Conservation (phyloP, 2,329 filamentous ascomycete genomes). For the Coniosporium tulheliwenetii region DNA sequence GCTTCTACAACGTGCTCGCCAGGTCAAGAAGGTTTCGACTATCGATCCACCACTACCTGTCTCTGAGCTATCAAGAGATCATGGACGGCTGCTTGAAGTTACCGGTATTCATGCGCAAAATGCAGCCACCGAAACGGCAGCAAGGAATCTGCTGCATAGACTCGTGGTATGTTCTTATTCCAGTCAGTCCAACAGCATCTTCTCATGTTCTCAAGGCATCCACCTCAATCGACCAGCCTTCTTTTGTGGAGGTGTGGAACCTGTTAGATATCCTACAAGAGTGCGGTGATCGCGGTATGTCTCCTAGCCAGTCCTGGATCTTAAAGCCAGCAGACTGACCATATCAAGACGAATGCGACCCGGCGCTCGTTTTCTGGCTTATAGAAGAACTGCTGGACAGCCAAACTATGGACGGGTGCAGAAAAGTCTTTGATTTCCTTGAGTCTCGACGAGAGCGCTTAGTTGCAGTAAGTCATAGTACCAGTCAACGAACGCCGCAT, state of each 20-base stretch:
- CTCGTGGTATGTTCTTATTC: conserved; percentile 46
- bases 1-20: conserved; percentile 24
- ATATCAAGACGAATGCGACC: conserved; percentile 44
- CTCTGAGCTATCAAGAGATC: conserved; percentile 17
- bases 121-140: conserved; percentile 68
- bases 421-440: conserved; percentile 83
- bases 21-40: conserved; percentile 21
- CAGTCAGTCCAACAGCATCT: conserved; percentile 1
- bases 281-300: conserved; percentile 62
- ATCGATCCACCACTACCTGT: conserved; percentile 29
- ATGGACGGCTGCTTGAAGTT: conserved; percentile 11
- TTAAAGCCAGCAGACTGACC: conserved; percentile 8
- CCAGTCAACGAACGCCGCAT: conserved; percentile 1
- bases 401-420: conserved; percentile 83
- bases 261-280: conserved; percentile 82
- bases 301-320: neutral
- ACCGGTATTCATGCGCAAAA: conserved; percentile 16
- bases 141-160: conserved; percentile 63
- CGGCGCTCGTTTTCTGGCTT: conserved; percentile 73
- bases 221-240: conserved; percentile 58
- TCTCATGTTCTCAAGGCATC: conserved; percentile 38
- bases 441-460: conserved; percentile 85
- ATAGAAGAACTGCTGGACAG: conserved; percentile 92
- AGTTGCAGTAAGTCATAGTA: conserved; percentile 43
- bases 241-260: conserved; percentile 81